phyloP scores from a whole-genome alignment of 805 yeast species.

The Spathaspora girioi region DNA sequence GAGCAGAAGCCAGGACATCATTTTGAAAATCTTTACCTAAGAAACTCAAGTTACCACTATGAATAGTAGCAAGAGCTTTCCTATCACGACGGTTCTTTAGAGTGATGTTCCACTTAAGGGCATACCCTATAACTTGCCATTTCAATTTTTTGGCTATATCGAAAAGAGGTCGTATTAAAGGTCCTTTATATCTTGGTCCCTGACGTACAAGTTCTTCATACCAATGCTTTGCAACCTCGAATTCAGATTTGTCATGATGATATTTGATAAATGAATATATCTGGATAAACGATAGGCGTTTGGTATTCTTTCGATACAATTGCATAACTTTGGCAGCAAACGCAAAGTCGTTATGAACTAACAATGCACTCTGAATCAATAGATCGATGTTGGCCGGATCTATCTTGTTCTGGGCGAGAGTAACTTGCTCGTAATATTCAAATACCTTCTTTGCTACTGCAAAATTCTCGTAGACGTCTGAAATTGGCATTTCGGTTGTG shows the following conservation, averaged over 20 bases:
- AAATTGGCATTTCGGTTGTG: constrained; percentile 9
- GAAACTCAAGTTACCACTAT: neutral
- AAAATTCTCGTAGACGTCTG: constrained; percentile 9
- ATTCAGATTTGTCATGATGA: constrained; percentile 29
- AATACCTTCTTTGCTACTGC: constrained; percentile 25
- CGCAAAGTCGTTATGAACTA: constrained; percentile 27
- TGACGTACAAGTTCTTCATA: constrained; percentile 28
- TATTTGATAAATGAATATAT: constrained; percentile 34
- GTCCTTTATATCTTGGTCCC: constrained; percentile 27
- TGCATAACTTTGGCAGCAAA: constrained; percentile 31
- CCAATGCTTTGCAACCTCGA: constrained; percentile 33
- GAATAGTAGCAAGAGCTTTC: constrained; percentile 14
- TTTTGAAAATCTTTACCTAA: neutral
- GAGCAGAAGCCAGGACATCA: neutral
- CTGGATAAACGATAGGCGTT: constrained; percentile 39
- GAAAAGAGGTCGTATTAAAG: constrained; percentile 24
- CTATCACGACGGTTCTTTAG: constrained; percentile 18
- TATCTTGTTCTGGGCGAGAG: constrained; percentile 11
- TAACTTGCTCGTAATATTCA: constrained; percentile 17
- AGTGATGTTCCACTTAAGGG: constrained; percentile 22
- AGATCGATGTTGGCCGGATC: constrained; percentile 25
- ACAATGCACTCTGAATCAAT: constrained; percentile 26
- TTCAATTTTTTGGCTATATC: constrained; percentile 30
- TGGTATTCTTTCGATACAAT: constrained; percentile 17
- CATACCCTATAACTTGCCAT: constrained; percentile 34